Percentiles rank a stretch among this genome's conserved stretches.
Conservation (phyloP, 2,329 filamentous ascomycete genomes). For the Dryadomyces quercus-mongolicae region DNA sequence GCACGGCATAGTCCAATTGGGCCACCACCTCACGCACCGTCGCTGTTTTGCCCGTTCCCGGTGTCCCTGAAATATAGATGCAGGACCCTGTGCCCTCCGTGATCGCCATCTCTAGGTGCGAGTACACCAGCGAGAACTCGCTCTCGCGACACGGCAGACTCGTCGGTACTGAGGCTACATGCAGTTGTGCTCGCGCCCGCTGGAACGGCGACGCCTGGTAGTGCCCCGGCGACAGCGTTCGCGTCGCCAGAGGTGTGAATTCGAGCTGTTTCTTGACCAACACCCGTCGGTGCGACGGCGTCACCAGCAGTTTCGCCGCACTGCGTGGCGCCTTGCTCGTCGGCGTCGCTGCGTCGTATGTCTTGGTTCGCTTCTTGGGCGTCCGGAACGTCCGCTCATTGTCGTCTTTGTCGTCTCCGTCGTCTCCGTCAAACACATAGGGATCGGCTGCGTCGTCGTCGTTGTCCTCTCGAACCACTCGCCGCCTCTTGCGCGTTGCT, state of each 20-base stretch:
- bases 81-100: conserved; percentile 87
- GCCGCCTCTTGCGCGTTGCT: conserved; percentile 42
- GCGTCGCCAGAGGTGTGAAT: conserved; percentile 89
- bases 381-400: conserved; percentile 21
- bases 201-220: conserved; percentile 79
- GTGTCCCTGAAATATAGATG: conserved; percentile 98
- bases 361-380: conserved; percentile 20
- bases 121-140: conserved; percentile 87
- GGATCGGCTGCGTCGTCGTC: conserved; percentile 9
- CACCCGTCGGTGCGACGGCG: conserved; percentile 38
- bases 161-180: conserved; percentile 85
- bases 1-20: conserved; percentile 76
- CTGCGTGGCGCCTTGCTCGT: conserved; percentile 39
- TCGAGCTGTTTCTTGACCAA: conserved; percentile 79
- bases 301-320: conserved; percentile 30
- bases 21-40: conserved; percentile 92
- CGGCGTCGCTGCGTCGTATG: conserved; percentile 32
- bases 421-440: conserved; percentile 13
- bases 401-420: conserved; percentile 14
- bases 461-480: conserved; percentile 7
- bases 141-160: conserved; percentile 83
- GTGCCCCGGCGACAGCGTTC: conserved; percentile 63
- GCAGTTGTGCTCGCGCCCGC: conserved; percentile 73
- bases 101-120: conserved; percentile 87
- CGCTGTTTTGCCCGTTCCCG: conserved; percentile 93